These are phyloP conservation scores for Gremmenia infestans DNA, from an alignment of 2,329 filamentous ascomycete genomes.

Conservation along the genomic window DNA sequence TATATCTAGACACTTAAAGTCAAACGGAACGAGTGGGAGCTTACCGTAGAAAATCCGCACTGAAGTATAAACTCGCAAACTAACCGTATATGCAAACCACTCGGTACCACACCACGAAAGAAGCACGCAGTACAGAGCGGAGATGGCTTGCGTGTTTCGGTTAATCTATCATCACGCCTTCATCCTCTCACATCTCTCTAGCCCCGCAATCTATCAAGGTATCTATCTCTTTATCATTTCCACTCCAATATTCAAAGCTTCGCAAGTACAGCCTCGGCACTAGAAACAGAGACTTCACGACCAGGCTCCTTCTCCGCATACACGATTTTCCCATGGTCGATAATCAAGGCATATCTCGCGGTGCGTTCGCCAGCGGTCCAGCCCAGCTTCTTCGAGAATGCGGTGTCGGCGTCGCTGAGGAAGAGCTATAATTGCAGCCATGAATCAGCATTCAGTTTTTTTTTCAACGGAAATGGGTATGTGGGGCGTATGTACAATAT, in stretches of 20 bases:
- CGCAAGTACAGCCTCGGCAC: constrained; percentile 30
- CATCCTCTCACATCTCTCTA: background rate
- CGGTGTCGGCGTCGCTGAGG: constrained; percentile 58
- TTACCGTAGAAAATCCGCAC: too few relatives aligned
- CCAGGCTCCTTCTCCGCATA: constrained; percentile 60
- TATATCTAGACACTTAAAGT: too few relatives aligned
- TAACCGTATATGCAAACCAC: too few relatives aligned
- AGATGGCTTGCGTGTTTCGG: too few relatives aligned
- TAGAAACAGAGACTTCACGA: constrained; percentile 27
- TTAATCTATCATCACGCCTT: background rate
- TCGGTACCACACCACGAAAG: too few relatives aligned
- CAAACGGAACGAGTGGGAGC: too few relatives aligned
- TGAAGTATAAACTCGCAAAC: too few relatives aligned
- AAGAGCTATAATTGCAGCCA: constrained; percentile 45
- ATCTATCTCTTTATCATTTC: background rate
- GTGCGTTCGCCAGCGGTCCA: constrained; percentile 59
- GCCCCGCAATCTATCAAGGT: background rate
- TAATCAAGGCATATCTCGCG: constrained; percentile 60
- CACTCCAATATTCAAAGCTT: constrained; percentile 20
- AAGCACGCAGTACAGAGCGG: too few relatives aligned
- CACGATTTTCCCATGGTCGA: constrained; percentile 62
- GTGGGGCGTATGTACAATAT: constrained; percentile 46
- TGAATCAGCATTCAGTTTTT: background rate
- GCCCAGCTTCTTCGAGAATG: constrained; percentile 61
- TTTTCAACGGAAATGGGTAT: background rate